Percentiles rank a stretch among this genome's conserved stretches.
phyloP scores from a whole-genome alignment of 805 yeast species.

The Blastobotrys muscicola region DNA sequence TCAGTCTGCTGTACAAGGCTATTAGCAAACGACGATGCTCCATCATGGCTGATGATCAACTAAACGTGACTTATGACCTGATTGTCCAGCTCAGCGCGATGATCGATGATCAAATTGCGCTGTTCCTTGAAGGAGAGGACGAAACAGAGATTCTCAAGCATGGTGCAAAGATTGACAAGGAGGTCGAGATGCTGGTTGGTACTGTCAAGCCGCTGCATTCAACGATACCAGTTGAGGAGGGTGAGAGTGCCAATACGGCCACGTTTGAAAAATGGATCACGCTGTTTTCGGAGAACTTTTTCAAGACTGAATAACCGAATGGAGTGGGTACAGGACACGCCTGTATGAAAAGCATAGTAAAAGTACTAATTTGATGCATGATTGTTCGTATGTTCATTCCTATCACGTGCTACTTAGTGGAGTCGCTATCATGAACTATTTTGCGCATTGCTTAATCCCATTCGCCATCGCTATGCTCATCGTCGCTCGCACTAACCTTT shows the following conservation, averaged over 20 bases:
- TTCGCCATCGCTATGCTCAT: conserved; percentile 73
- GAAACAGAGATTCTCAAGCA: neutral
- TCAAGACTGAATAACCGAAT: neutral
- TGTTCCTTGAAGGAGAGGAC: conserved; percentile 31
- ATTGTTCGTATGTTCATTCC: neutral
- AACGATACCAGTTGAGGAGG: neutral
- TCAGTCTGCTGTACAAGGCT: conserved; percentile 40
- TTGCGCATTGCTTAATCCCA: conserved; percentile 32
- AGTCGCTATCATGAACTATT: neutral
- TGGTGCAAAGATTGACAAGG: neutral
- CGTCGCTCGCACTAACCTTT: conserved; percentile 73
- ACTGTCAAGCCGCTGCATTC: conserved; percentile 2
- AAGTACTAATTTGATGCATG: neutral
- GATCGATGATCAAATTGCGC: conserved; percentile 52
- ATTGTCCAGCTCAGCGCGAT: conserved; percentile 36
- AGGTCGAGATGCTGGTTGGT: conserved; percentile 1
- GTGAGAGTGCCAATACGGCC: neutral
- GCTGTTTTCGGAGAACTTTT: conserved; percentile 3
- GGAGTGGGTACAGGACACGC: neutral
- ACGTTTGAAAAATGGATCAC: conserved; percentile 5
- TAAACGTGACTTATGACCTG: conserved; percentile 39
- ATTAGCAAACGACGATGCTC: conserved; percentile 35
- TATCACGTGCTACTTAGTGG: neutral
- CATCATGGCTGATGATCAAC: conserved; percentile 29
- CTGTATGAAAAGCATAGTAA: neutral